Base-by-base conservation (phyloP, 495 filamentous ascomycete genomes). In the Penicillium alfredii region DNA sequence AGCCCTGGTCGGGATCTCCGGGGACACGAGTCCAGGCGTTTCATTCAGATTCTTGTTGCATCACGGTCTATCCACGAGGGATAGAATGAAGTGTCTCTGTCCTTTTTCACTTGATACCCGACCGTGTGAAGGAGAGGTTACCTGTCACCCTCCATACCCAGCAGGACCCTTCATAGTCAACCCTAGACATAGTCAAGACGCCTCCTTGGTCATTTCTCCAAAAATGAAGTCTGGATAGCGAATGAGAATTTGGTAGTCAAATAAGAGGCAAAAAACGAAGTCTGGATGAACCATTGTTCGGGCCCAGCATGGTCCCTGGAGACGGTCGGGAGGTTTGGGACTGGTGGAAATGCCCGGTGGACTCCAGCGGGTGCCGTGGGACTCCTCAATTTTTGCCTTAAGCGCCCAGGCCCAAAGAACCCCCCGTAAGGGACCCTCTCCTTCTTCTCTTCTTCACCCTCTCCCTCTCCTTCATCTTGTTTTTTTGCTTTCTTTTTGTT, bases 401-500 rank as follows among this genome's bases (percentile, higher is more conserved):
- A 47, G 39, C 44, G 31, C 44, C 41, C 24, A 8, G 23, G 23
- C 11, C 23, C n/a, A n/a, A n/a, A n/a, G n/a, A 19, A 9, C 18
- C 13, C n/a, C 29, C 19, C 38, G 40, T 48, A 44, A 44, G 45
- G 45, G 37, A 37, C 39, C 19, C 25, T 35, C 26, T 24, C 33
- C 36, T 37, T 20, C 32, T 37, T 29, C 31, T 36, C 16, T 19
- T 31, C 22, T 32, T 22, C 19, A 47, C 31, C 42, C 47, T 13
- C 21, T 33, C 15, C 39, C 35, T 42, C 33, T 41, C 16, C 29
- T 36, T 31, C 34, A 40, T 27, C 23, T 36, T 24, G 33, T 46
- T 27, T 34, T 38, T 15, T 28, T 44, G 45, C 41, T 51, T 42
- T 38, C 44, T 42, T 35, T 47, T 50, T 36, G 27, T 51, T 42